Evolutionary conservation across 345 rosid genomes (phyloP), one percentile per base, ranked within the genome.

Genomic region (Draba incana): DNA sequence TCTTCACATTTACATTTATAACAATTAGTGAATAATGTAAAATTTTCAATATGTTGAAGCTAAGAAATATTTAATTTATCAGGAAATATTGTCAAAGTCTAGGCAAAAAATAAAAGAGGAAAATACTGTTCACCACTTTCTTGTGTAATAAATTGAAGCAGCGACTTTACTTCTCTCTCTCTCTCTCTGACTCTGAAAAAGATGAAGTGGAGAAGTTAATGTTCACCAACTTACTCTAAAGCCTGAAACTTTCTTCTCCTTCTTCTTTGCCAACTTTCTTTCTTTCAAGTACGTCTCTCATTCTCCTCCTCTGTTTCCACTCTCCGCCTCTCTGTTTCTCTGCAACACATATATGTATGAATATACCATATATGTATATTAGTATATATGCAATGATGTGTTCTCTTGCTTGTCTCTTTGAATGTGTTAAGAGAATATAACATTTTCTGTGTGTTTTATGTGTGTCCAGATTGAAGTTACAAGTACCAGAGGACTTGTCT

Each of bases 141-240:
- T 47, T 38, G 37, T 38, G 37, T 38, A 53, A 54, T 74, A 74
- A 68, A 74, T 61, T 39, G 74, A 61, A 61, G 68, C 59, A 68
- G 68, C 15, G 57, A 54, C 46, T 54, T 62, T 38, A 43, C 55
- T 57, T 38, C 51, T 69, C 76, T 62, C 71, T 76, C 57, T 81
- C 66, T 67, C 65, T 65, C 52, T 65, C 77, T 64, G 54, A 73
- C 71, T 42, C 80, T 79, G 88, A 81, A 84, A 79, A 52, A 81
- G 78, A 71, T 77, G 84, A 66, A 73, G 64, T 68, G 59, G 77
- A 69, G 75, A 60, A 56, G 62, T 79, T 52, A 82, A 85, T 81
- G 84, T 65, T 73, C 77, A 61, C 78, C 80, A 68, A 70, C 72
- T 62, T 51, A 16, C 62, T 43, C 42, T 28, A 74, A 58, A 66